Evolutionary conservation across 2,329 filamentous ascomycete species (phyloP), one percentile per base, ranked within the genome.

Genomic region (Colletotrichum incanum): DNA sequence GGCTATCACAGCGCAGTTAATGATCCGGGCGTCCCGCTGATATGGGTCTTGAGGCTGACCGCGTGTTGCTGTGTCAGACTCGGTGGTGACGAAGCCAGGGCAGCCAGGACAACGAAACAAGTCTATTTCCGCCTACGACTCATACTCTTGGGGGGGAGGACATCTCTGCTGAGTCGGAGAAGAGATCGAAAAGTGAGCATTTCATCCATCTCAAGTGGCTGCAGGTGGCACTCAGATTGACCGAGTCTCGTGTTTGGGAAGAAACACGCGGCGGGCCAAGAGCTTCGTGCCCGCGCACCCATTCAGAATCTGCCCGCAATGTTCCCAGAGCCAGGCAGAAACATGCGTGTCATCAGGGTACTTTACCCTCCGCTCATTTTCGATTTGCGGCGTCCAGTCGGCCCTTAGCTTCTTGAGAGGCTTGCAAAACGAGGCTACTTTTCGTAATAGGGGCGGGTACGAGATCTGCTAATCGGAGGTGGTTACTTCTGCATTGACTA

Each of bases 11-110:
- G 69, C 34, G 59, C 69, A 69, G 34, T n/a, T 20, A 37, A 41
- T 55, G 69, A 69, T 54, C 69, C 59, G 59, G 69, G 65, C 69
- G 65, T 60, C 45, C 69, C 45, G 52, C 58, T 34, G 50, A n/a
- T 41, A 28, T 41, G 52, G 47, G 26, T 39, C 56, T 62, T 18
- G 43, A 47, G 14, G 64, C 37, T 63, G 47, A 18, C 58, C 58
- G 41, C 58, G 50, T 62, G 43, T 50, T 41, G 49, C 37, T 47
- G 63, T 49, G 56, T 49, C 55, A 49, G 31, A 54, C 28, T 37
- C 39, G 45, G 34, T n/a, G 34, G 56, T 56, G 56, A 37, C 64
- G 55, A 67, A 45, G 43, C 54, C 59, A 63, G 64, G 56, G 50
- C 58, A 34, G 43, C 41, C 52, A 60, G 65, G 26, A 43, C 63